These are phyloP conservation scores for Albophoma yamanashiensis DNA, from an alignment of 2,329 filamentous ascomycete species.

Conservation along the genomic window DNA sequence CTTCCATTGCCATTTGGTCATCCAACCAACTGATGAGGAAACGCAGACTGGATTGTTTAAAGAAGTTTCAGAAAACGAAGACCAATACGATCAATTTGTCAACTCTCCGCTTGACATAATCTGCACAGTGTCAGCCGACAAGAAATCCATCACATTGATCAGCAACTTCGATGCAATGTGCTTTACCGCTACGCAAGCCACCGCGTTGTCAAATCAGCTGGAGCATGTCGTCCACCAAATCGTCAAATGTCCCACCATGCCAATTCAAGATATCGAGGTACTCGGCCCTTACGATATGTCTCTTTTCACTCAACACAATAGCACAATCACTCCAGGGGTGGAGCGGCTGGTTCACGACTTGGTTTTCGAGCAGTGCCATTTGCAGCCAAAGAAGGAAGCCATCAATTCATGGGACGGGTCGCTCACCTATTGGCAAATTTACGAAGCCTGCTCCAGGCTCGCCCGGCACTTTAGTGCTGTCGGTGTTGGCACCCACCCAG, in stretches of 20 bases:
- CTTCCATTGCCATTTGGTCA: slow-evolving; percentile 1
- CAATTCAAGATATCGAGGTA: background rate
- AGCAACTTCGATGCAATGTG: background rate
- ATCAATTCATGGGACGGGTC: slow-evolving; percentile 1
- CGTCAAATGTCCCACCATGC: background rate
- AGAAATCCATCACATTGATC: background rate
- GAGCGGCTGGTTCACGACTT: background rate
- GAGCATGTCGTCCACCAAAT: background rate
- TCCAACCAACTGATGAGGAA: background rate
- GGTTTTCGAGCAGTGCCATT: background rate
- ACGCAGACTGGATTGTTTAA: background rate
- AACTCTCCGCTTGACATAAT: background rate
- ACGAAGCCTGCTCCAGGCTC: background rate
- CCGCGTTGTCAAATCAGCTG: background rate
- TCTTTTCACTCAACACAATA: background rate
- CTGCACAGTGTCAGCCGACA: background rate
- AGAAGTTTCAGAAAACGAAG: background rate
- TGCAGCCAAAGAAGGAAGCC: background rate
- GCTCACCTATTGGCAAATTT: background rate
- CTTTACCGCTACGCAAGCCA: background rate
- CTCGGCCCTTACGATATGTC: background rate
- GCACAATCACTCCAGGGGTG: background rate
- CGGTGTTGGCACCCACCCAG: background rate
- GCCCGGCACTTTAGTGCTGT: background rate
- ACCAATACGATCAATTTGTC: background rate